phyloP scores from a whole-genome alignment of 1,284 basidiomycete species.

The Apiotrichum laibachii region DNA sequence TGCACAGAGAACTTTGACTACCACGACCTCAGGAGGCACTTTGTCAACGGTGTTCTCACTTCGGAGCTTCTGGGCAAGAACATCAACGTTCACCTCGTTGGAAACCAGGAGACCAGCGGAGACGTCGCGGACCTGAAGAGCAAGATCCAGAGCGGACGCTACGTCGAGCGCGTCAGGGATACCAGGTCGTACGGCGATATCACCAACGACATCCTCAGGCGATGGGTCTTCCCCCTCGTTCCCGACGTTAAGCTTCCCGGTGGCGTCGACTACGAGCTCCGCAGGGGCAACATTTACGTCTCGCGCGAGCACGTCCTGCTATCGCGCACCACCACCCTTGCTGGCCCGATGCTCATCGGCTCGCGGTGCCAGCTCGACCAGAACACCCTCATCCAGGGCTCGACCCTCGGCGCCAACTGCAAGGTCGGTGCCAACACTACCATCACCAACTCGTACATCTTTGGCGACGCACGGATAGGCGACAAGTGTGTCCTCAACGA shows the following conservation, averaged over 20 bases:
- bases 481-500: constrained; percentile 68
- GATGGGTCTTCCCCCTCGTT: constrained; percentile 92
- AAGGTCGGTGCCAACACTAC: constrained; percentile 71
- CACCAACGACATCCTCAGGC: constrained; percentile 84
- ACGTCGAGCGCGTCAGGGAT: constrained; percentile 83
- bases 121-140: constrained; percentile 11
- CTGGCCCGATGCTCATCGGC: constrained; percentile 42
- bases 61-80: constrained; percentile 94
- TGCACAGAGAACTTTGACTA: constrained; percentile 99
- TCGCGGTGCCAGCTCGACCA: constrained; percentile 37
- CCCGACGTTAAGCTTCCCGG: constrained; percentile 89
- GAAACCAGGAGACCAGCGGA: constrained; percentile 35
- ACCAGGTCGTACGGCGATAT: constrained; percentile 85
- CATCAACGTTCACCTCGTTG: constrained; percentile 82
- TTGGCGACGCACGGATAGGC: constrained; percentile 76
- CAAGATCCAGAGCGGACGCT: constrained; percentile 58
- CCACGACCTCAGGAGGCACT: constrained; percentile 83
- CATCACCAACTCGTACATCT: constrained; percentile 74
- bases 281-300: constrained; percentile 80
- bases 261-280: constrained; percentile 73
- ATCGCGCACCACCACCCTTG: constrained; percentile 61
- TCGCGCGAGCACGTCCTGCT: constrained; percentile 70
- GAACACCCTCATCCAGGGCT: constrained; percentile 50
- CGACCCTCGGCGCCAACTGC: constrained; percentile 76
- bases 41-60: constrained; percentile 93